Evolutionary conservation across 129 eudicot species (phyloP), one percentile per base, ranked within the genome.

Genomic region (Chrysanthemum seticuspe): DNA sequence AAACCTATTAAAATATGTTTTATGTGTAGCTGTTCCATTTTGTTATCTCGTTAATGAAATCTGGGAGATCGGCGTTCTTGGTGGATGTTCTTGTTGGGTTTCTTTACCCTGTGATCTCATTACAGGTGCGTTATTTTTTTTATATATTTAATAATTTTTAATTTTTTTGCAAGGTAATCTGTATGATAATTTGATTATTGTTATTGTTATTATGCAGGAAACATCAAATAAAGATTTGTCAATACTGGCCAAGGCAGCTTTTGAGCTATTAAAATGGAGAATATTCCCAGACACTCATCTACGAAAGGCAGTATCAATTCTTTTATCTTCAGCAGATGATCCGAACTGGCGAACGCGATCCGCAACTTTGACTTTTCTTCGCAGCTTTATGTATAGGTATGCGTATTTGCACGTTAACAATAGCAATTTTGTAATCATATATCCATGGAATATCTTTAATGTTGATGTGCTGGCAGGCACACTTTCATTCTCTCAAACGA

Each of bases 341-440:
- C 75, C 97, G 69, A 95, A 95, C 78, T 95, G 99, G 99, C 88
- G 99, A 77, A 90, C 96, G 13, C 84, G 99, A 75, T 95, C 99
- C 45, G 95, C 97, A 71, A 91, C 99, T 50, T 59, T 95, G 72
- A 95, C 99, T 23, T 95, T 86, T 80, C 85, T 95, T 70, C 79
- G 97, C 47, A 83, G 88, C 75, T 95, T 95, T 81, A 95, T 95
- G 97, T 95, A 86, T 73, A 86, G 99, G 99, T 95, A 81, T 63
- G 34, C 5, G 13, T 13, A 13, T 62, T 10, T 62, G 34, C 47
- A 40, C 47, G 47, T 40, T 40, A 40, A 40, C 47, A 40, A 40
- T 36, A 36, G 1, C 10, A 7, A 2, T 59, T 57, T 0, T 10
- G 14, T 21, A 14, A 14, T 15, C 14, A 2, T 13, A 18, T 40